phyloP scores from a whole-genome alignment of 2,329 filamentous ascomycete species.

The Trichoderma atroviride region DNA sequence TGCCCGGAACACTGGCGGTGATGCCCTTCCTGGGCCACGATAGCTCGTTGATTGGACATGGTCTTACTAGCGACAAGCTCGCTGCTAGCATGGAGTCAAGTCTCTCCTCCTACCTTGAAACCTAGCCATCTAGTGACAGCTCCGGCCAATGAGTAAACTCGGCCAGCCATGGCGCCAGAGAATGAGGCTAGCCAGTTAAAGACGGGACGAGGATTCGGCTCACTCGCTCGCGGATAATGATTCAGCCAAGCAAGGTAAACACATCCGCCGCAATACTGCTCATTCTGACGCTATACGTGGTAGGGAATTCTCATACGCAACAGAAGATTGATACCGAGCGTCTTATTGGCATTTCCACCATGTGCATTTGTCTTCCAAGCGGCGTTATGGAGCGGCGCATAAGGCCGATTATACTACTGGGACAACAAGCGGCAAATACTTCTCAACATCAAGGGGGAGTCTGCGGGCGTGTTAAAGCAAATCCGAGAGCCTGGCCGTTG shows the following conservation, averaged over 20 bases:
- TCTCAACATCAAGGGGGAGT: not conserved
- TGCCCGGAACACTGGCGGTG: not conserved
- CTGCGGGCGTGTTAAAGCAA: not conserved
- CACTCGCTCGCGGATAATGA: not conserved
- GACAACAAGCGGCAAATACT: not conserved
- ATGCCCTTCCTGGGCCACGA: constrained; percentile 9
- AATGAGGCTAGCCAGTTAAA: not conserved
- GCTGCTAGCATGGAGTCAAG: not conserved
- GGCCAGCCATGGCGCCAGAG: not conserved
- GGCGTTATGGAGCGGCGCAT: not conserved
- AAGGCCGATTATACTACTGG: not conserved
- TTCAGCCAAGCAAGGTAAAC: not conserved
- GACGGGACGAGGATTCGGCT: not conserved
- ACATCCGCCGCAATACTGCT: not conserved
- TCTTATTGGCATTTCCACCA: not conserved
- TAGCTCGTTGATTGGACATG: not conserved
- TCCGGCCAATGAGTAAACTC: not conserved
- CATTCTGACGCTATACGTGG: not conserved
- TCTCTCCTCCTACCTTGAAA: not conserved
- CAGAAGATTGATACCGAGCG: not conserved
- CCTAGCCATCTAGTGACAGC: not conserved
- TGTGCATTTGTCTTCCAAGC: not conserved
- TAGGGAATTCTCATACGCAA: not conserved
- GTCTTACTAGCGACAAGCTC: not conserved
- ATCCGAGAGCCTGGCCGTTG: constrained; percentile 6